Conservation (phyloP, 2,329 filamentous ascomycete species). For the Endothia cerciana region DNA sequence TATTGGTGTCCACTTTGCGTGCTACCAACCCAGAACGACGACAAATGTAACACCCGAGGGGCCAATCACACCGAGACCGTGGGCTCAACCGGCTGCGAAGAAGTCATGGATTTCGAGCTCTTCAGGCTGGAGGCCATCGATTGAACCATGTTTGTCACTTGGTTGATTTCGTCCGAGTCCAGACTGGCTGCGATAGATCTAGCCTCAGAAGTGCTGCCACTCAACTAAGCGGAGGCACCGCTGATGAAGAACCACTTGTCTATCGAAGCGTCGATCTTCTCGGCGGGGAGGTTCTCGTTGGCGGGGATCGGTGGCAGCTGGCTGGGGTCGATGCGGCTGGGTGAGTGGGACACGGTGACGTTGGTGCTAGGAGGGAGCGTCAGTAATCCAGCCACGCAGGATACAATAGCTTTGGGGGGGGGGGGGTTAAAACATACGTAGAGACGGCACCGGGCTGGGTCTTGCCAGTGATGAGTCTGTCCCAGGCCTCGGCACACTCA, state of each 20-base stretch:
- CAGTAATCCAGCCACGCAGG: background rate
- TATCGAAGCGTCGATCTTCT: constrained; percentile 92
- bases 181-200: background rate
- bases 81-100: background rate
- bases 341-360: constrained; percentile 73
- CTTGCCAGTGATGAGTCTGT: constrained; percentile 93
- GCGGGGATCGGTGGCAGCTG: constrained; percentile 77
- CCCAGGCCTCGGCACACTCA: constrained; percentile 97
- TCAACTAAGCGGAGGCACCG: constrained; percentile 77
- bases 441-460: constrained; percentile 75
- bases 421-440: constrained; percentile 63
- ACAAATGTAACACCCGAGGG: constrained; percentile 10
- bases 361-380: constrained; percentile 66
- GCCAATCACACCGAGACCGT: constrained; percentile 5
- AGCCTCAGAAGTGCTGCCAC: constrained; percentile 26
- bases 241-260: constrained; percentile 99
- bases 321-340: constrained; percentile 69
- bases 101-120: background rate
- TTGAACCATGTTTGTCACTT: background rate
- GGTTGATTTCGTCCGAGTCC: background rate
- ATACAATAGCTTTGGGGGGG: constrained; percentile 23
- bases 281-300: constrained; percentile 79
- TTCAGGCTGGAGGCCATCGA: background rate
- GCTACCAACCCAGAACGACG: background rate
- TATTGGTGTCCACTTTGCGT: constrained; percentile 9